phyloP scores from a whole-genome alignment of 108 stramenopile genomes.

The Fragilariopsis cylindrus region DNA sequence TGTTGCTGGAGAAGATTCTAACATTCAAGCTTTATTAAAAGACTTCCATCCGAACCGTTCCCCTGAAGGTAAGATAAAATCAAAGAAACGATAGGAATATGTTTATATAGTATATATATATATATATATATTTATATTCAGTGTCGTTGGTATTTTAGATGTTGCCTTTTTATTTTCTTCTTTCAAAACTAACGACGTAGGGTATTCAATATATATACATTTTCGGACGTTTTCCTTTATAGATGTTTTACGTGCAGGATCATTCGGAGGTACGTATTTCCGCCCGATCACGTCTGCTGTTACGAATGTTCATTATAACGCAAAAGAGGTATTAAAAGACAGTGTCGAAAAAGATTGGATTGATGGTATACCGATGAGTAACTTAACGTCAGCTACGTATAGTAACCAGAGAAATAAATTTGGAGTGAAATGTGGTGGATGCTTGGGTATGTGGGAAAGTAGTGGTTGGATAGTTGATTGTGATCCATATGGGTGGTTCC shows the following conservation, averaged over 20 bases:
- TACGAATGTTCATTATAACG: constrained; percentile 71
- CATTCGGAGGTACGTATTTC: constrained; percentile 97
- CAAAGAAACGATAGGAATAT: not conserved
- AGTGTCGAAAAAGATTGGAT: constrained; percentile 77
- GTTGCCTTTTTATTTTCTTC: too few relatives aligned
- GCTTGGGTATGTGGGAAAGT: constrained; percentile 91
- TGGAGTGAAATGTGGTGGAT: constrained; percentile 92
- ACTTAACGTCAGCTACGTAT: constrained; percentile 80
- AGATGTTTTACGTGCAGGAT: constrained; percentile 87
- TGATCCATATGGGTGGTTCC: constrained; percentile 98
- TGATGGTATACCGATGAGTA: constrained; percentile 53
- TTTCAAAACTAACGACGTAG: too few relatives aligned
- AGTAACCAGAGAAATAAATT: constrained; percentile 77
- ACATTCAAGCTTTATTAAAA: constrained; percentile 30
- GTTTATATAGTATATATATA: not conserved
- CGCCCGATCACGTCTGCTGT: constrained; percentile 88
- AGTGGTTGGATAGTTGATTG: constrained; percentile 84
- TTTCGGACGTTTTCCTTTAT: not conserved
- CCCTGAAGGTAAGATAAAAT: constrained; percentile 51
- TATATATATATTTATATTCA: too few relatives aligned
- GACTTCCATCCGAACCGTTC: constrained; percentile 95
- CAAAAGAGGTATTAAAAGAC: constrained; percentile 66
- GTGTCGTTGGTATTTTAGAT: too few relatives aligned
- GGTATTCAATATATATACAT: not conserved
- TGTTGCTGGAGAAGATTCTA: constrained; percentile 28